These are phyloP conservation scores for Emmonsiellopsis sp. DNA, from an alignment of 2,329 filamentous ascomycete species.

Conservation along the genomic window DNA sequence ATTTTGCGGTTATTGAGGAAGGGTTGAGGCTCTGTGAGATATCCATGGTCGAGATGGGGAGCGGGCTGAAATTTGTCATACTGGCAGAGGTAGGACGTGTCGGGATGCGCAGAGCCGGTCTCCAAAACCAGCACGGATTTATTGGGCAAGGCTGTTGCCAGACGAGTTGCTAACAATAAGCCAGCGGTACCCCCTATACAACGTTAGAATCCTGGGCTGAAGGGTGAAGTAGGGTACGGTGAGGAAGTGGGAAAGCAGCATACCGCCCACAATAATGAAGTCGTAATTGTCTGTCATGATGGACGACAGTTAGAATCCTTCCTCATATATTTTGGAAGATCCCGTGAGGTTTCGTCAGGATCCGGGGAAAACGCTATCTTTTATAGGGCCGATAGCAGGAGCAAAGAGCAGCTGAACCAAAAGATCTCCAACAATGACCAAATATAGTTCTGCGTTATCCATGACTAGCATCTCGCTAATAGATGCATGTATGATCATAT, in stretches of 20 bases:
- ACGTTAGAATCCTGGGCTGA: not conserved
- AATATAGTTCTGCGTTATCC: too few relatives aligned
- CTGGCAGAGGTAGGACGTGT: not conserved
- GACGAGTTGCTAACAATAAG: not conserved
- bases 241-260: not conserved
- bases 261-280: slow-evolving; percentile 5
- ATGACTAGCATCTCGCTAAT: too few relatives aligned
- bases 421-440: too few relatives aligned
- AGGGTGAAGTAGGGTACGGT: not conserved
- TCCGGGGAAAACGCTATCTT: too few relatives aligned
- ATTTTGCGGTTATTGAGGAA: not conserved
- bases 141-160: not conserved
- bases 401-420: too few relatives aligned
- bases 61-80: not conserved
- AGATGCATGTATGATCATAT: too few relatives aligned
- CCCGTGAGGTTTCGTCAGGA: too few relatives aligned
- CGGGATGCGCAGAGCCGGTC: not conserved
- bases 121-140: slow-evolving; percentile 1
- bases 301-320: not conserved
- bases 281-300: slow-evolving; percentile 2
- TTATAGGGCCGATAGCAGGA: not conserved
- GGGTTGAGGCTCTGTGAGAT: not conserved
- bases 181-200: slow-evolving; percentile 1
- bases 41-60: not conserved
- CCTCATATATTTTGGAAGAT: too few relatives aligned